A percentile compares a stretch with the other conserved stretches of the same genome.
These are phyloP conservation scores for Carpinus viminea DNA, from an alignment of 306 rosid genomes.

Conservation along the genomic window DNA sequence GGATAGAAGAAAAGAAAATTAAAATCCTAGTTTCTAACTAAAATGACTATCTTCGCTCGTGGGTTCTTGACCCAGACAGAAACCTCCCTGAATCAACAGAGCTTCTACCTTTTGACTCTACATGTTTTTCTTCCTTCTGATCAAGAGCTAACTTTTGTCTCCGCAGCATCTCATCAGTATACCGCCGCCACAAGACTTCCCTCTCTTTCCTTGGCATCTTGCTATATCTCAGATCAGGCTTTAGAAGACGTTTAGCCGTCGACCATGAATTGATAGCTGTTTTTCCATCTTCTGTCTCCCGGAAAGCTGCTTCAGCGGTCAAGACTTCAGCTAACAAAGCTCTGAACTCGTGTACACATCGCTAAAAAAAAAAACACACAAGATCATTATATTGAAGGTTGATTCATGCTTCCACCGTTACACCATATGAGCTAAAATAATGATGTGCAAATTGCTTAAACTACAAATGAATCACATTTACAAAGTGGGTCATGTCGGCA, in stretches of 20 bases:
- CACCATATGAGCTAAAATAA: background rate
- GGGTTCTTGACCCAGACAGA: constrained; percentile 45
- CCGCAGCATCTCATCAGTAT: constrained; percentile 64
- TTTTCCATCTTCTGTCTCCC: constrained; percentile 70
- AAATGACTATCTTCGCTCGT: constrained; percentile 48
- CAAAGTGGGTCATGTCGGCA: background rate
- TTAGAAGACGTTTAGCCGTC: constrained; percentile 70
- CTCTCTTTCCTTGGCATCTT: constrained; percentile 80
- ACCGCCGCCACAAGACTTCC: constrained; percentile 80
- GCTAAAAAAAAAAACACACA: constrained; percentile 48
- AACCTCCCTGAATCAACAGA: constrained; percentile 48
- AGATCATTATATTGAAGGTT: background rate
- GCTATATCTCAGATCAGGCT: constrained; percentile 72
- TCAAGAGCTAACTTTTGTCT: constrained; percentile 62
- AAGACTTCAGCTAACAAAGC: constrained; percentile 67
- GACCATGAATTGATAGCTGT: constrained; percentile 89
- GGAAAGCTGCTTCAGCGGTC: constrained; percentile 62
- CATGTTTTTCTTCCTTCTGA: constrained; percentile 58
- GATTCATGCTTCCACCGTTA: background rate
- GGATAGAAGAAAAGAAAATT: background rate
- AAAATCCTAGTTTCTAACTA: background rate
- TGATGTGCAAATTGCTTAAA: background rate
- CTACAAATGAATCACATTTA: background rate
- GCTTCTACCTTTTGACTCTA: constrained; percentile 51
- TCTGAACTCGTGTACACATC: constrained; percentile 77